Conservation (phyloP, 163 green algal genomes). For the Chlamydomonas reinhardtii region DNA sequence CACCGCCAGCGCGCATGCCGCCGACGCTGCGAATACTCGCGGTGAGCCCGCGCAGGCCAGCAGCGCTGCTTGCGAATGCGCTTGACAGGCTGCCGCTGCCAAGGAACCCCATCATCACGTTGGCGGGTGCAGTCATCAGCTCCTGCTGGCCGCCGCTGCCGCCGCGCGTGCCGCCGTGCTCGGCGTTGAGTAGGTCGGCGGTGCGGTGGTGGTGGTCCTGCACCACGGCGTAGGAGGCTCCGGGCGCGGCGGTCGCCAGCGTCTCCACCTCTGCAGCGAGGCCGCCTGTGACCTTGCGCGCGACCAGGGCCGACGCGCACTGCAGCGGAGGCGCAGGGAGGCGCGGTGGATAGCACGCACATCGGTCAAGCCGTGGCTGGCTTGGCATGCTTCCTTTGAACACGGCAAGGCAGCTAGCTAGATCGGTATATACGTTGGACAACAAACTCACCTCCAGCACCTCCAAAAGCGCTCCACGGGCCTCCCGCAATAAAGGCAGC, state of each 20-base stretch:
- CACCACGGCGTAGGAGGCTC: slow-evolving; percentile 11
- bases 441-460: slow-evolving; percentile 5
- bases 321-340: background rate
- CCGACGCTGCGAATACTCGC: too few relatives aligned
- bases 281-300: background rate
- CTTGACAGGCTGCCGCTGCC: too few relatives aligned
- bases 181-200: too few relatives aligned
- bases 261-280: slow-evolving; percentile 15
- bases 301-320: background rate
- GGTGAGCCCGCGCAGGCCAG: background rate
- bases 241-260: slow-evolving; percentile 1
- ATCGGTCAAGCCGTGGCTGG: too few relatives aligned
- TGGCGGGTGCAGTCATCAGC: too few relatives aligned
- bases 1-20: too few relatives aligned
- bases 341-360: too few relatives aligned
- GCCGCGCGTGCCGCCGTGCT: background rate
- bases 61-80: background rate
- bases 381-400: too few relatives aligned
- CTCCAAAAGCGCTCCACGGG: background rate
- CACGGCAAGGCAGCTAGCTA: too few relatives aligned
- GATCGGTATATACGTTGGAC: too few relatives aligned
- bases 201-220: background rate
- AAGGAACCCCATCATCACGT: too few relatives aligned
- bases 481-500: background rate
- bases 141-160: too few relatives aligned